A percentile compares a stretch with the other conserved stretches of the same genome.
phyloP scores from a whole-genome alignment of 345 rosid genomes.

The Reutealis trisperma region DNA sequence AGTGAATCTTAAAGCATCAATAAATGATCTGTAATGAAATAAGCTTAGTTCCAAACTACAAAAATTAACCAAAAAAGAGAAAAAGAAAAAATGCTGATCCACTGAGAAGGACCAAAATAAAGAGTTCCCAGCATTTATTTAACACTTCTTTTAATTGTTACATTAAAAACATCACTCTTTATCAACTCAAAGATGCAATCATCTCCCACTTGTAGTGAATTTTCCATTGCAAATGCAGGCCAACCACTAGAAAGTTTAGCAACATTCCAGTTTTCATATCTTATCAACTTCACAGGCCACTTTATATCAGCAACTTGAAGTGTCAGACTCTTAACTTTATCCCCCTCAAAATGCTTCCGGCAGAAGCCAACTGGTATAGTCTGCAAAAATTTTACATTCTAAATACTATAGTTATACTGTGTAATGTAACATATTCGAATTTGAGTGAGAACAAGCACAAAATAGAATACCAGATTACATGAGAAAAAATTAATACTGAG shows the following conservation, averaged over 20 bases:
- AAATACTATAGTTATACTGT: background rate
- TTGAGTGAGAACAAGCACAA: no score
- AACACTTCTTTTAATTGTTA: slow-evolving; percentile 14
- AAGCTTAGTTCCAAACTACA: no score
- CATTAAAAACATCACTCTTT: slow-evolving; percentile 7
- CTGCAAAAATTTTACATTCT: slow-evolving; percentile 4
- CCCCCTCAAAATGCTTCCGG: background rate
- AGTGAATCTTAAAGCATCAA: no score
- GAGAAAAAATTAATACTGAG: no score
- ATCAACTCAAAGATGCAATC: slow-evolving; percentile 29
- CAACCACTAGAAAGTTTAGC: slow-evolving; percentile 10
- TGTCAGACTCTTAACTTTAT: background rate
- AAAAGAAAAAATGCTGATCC: no score
- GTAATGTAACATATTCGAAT: background rate
- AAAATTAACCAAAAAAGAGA: no score
- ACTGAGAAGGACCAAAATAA: no score
- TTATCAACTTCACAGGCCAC: slow-evolving; percentile 8
- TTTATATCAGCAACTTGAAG: slow-evolving; percentile 8
- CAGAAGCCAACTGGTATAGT: background rate
- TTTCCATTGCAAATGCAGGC: slow-evolving; percentile 22
- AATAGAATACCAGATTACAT: no score
- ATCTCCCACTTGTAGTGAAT: slow-evolving; percentile 26
- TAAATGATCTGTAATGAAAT: background rate
- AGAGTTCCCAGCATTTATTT: background rate
- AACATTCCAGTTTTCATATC: background rate